Evolutionary conservation across 179 eudicot species (phyloP).

Genomic region (Silene noctiflora): DNA sequence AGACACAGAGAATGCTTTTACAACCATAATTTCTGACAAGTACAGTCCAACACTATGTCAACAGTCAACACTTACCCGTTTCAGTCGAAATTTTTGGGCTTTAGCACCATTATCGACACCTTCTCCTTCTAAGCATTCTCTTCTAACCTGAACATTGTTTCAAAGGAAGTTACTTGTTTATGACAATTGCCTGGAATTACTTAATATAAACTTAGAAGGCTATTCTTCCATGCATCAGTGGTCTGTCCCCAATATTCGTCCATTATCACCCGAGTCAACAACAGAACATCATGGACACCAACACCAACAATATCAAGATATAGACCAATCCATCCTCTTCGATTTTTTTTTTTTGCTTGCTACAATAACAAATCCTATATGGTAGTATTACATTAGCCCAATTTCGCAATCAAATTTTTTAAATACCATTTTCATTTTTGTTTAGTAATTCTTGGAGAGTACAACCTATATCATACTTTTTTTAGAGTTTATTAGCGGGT

Average conservation of each 20-base stretch:
- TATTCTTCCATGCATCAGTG: too few species aligned
- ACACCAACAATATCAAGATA: not conserved
- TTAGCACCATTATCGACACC: conserved; percentile 24
- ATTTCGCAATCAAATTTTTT: too few species aligned
- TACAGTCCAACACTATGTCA: not conserved
- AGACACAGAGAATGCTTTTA: not conserved
- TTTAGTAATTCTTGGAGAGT: too few species aligned
- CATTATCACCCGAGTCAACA: not conserved
- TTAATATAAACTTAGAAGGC: too few species aligned
- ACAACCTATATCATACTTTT: too few species aligned
- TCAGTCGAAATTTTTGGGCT: conserved; percentile 34
- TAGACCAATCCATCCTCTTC: too few species aligned
- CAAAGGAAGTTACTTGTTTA: not conserved
- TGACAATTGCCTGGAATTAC: not conserved
- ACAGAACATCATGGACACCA: not conserved
- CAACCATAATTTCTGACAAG: not conserved
- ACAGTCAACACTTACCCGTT: conserved; percentile 65
- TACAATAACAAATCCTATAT: too few species aligned
- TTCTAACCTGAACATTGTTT: conserved; percentile 55
- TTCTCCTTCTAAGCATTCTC: conserved; percentile 37
- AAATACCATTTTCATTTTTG: too few species aligned
- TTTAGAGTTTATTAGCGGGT: too few species aligned
- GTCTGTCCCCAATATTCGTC: too few species aligned
- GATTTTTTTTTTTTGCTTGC: too few species aligned
- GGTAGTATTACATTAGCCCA: too few species aligned